A percentile compares a stretch with the other conserved stretches of the same genome.
These are phyloP conservation scores for Chondrus crispus DNA, from an alignment of 23 red algal species.

Conservation along the genomic window DNA sequence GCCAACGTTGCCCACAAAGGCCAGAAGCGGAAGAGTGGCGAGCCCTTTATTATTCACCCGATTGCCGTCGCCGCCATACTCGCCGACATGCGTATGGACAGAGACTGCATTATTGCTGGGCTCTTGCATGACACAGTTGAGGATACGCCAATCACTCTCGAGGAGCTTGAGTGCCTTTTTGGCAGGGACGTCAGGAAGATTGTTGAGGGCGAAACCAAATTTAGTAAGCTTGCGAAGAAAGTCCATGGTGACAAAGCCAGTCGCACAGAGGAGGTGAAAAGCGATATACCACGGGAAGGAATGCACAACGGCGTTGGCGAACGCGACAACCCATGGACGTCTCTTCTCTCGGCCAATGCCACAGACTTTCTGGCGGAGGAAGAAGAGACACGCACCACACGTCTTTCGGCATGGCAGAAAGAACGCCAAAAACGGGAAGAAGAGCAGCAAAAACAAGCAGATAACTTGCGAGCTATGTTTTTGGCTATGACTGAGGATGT, in stretches of 20 bases:
- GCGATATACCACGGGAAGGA: not conserved
- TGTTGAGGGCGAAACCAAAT: constrained; percentile 97
- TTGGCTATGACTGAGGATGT: constrained; percentile 97
- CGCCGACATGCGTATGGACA: constrained; percentile 91
- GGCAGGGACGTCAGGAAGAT: constrained; percentile 84
- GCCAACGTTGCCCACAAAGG: constrained; percentile 83
- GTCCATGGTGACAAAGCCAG: constrained; percentile 34
- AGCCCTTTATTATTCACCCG: constrained; percentile 86
- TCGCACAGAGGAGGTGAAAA: not conserved
- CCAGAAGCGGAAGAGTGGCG: constrained; percentile 79
- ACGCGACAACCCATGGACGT: not conserved
- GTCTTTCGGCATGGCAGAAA: not conserved
- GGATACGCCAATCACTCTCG: constrained; percentile 69
- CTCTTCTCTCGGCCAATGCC: no score
- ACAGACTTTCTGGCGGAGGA: not conserved
- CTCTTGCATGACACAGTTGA: constrained; percentile 94
- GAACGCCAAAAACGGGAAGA: constrained; percentile 53
- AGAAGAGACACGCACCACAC: not conserved
- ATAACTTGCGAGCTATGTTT: constrained; percentile 95
- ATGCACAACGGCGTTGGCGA: not conserved
- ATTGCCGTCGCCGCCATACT: constrained; percentile 87
- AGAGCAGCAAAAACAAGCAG: constrained; percentile 76
- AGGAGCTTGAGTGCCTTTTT: constrained; percentile 72
- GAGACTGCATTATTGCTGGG: constrained; percentile 88
- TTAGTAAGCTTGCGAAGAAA: constrained; percentile 79